Conservation (phyloP, 1,139 yeast genomes). For the Geotrichum fermentans region DNA sequence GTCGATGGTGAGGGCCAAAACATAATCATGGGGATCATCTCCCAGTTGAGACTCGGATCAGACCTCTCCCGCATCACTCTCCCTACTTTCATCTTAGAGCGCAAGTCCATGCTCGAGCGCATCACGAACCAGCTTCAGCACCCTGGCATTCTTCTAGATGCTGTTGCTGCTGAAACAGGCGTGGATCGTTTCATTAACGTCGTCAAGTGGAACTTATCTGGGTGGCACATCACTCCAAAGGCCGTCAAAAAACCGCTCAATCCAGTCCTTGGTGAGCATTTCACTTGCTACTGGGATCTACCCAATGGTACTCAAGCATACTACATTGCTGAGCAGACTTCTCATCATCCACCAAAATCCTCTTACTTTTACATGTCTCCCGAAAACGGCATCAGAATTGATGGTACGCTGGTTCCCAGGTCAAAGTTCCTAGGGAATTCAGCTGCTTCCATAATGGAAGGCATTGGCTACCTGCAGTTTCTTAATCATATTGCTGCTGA, state of each 20-base stretch:
- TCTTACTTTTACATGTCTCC: slow-evolving; percentile 88
- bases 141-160: slow-evolving; percentile 68
- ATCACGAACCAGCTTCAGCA: slow-evolving; percentile 85
- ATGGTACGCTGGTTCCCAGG: slow-evolving; percentile 82
- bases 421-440: slow-evolving; percentile 90
- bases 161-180: slow-evolving; percentile 54
- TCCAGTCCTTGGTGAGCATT: slow-evolving; percentile 89
- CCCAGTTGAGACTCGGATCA: slow-evolving; percentile 89
- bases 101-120: slow-evolving; percentile 93
- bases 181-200: slow-evolving; percentile 65
- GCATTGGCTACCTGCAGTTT: slow-evolving; percentile 67
- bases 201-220: slow-evolving; percentile 83
- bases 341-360: slow-evolving; percentile 98
- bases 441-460: slow-evolving; percentile 97
- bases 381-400: slow-evolving; percentile 72
- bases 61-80: slow-evolving; percentile 85
- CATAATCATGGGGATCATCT: slow-evolving; percentile 75
- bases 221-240: slow-evolving; percentile 98
- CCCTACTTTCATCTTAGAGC: slow-evolving; percentile 90
- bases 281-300: slow-evolving; percentile 87
- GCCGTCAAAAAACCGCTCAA: slow-evolving; percentile 96
- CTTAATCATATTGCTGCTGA: slow-evolving; percentile 48
- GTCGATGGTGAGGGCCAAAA: slow-evolving; percentile 86
- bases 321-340: slow-evolving; percentile 88
- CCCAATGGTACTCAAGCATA: slow-evolving; percentile 66